These are phyloP conservation scores for Dactylellina drechsleri DNA, from an alignment of 2,329 filamentous ascomycete species.

Conservation along the genomic window DNA sequence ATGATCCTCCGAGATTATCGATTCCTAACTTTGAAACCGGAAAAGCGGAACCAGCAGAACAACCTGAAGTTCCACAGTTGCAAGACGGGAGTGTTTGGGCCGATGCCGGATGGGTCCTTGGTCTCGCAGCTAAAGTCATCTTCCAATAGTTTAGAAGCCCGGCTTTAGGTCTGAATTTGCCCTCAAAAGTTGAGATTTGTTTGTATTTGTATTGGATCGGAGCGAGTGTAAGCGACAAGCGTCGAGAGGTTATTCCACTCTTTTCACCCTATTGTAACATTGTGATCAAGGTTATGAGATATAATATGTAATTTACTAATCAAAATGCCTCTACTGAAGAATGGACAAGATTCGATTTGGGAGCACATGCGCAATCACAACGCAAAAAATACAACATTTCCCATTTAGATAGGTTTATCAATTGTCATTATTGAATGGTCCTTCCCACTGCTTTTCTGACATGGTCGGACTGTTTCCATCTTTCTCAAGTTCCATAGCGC, in stretches of 20 bases:
- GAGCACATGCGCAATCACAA: neutral
- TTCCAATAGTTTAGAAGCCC: conserved; percentile 61
- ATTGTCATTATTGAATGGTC: too few relatives aligned
- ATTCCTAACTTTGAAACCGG: conserved; percentile 45
- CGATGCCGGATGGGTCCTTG: conserved; percentile 75
- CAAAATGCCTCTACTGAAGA: too few relatives aligned
- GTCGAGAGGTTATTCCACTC: too few relatives aligned
- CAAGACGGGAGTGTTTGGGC: conserved; percentile 71
- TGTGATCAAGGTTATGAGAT: neutral
- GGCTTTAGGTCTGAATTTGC: neutral
- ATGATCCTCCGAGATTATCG: conserved; percentile 27
- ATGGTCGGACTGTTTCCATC: neutral
- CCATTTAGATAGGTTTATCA: neutral
- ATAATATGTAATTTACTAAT: neutral
- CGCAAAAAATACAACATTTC: conserved; percentile 16
- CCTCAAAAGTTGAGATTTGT: neutral
- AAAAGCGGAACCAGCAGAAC: conserved; percentile 63
- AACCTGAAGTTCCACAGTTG: conserved; percentile 53
- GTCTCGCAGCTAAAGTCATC: conserved; percentile 72
- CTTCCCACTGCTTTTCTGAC: neutral
- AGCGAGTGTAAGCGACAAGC: too few relatives aligned
- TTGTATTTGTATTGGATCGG: too few relatives aligned
- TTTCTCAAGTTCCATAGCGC: neutral
- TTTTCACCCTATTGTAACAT: too few relatives aligned
- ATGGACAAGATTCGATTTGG: neutral